Percentiles rank a stretch among this genome's conserved stretches.
Conservation (phyloP, 495 filamentous ascomycete genomes). For the Lichenothelia convexa region DNA sequence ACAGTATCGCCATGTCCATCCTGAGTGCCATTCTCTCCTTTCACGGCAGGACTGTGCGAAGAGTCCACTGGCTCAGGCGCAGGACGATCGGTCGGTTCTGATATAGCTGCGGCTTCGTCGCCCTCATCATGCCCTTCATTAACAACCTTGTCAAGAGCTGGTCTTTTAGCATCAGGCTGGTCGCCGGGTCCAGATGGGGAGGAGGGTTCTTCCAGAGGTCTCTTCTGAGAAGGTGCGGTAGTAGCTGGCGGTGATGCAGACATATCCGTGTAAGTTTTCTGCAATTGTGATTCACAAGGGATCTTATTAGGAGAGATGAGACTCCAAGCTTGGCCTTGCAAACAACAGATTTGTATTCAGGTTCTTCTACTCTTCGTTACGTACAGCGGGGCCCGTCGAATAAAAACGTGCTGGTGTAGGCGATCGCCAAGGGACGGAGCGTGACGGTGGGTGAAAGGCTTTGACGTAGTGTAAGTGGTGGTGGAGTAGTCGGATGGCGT, state of each 20-base stretch:
- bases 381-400: constrained; percentile 76
- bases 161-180: constrained; percentile 93
- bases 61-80: constrained; percentile 8
- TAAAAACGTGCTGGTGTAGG: constrained; percentile 75
- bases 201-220: constrained; percentile 88
- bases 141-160: constrained; percentile 79
- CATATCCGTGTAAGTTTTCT: background rate
- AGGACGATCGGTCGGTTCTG: constrained; percentile 16
- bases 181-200: constrained; percentile 80
- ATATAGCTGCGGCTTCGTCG: constrained; percentile 23
- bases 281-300: background rate
- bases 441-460: constrained; percentile 13
- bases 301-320: background rate
- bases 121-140: constrained; percentile 33
- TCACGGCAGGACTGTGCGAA: constrained; percentile 23
- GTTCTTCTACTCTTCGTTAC: constrained; percentile 62
- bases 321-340: background rate
- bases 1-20: constrained; percentile 44
- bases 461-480: constrained; percentile 14
- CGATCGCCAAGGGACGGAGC: constrained; percentile 16
- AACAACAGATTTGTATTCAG: constrained; percentile 32
- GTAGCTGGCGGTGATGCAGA: constrained; percentile 30
- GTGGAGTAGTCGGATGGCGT: constrained; percentile 13
- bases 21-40: constrained; percentile 27
- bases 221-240: constrained; percentile 56